phyloP scores from a whole-genome alignment of 495 filamentous ascomycete species.

The Annulohypoxylon stygium region DNA sequence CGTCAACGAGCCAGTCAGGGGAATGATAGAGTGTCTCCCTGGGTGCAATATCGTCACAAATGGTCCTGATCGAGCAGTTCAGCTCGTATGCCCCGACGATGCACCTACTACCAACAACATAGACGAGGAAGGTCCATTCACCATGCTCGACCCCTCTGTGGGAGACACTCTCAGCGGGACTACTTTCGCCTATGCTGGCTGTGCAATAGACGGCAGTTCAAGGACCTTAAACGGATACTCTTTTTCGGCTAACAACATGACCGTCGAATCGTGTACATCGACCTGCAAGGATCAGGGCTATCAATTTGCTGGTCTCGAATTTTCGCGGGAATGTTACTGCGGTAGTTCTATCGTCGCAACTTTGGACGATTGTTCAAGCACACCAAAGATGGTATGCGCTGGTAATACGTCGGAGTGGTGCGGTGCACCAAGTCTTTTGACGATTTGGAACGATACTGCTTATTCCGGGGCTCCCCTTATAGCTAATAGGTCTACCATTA shows the following conservation, averaged over 20 bases:
- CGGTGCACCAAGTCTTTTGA: conserved; percentile 57
- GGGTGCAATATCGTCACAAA: conserved; percentile 64
- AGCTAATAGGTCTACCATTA: conserved; percentile 25
- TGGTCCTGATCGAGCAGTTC: conserved; percentile 54
- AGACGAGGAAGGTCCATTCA: conserved; percentile 11
- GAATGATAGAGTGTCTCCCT: conserved; percentile 57
- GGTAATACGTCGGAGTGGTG: conserved; percentile 58
- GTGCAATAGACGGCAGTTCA: conserved; percentile 56
- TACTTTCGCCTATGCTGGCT: conserved; percentile 61
- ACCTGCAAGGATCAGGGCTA: conserved; percentile 53
- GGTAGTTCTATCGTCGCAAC: conserved; percentile 40
- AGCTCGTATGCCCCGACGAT: conserved; percentile 28
- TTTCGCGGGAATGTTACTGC: conserved; percentile 50
- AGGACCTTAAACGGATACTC: conserved; percentile 22
- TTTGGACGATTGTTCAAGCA: conserved; percentile 42
- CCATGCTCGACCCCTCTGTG: conserved; percentile 30
- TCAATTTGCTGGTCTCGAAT: conserved; percentile 59
- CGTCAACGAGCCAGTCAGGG: conserved; percentile 53
- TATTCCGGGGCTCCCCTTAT: conserved; percentile 21
- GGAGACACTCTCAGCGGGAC: conserved; percentile 25
- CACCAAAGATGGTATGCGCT: conserved; percentile 49
- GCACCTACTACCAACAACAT: conserved; percentile 24
- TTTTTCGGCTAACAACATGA: conserved; percentile 48
- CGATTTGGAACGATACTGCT: conserved; percentile 54
- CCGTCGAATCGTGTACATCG: conserved; percentile 55